Conservation (phyloP, 164 flowering plant genomes). For the Liriodendron chinense region DNA sequence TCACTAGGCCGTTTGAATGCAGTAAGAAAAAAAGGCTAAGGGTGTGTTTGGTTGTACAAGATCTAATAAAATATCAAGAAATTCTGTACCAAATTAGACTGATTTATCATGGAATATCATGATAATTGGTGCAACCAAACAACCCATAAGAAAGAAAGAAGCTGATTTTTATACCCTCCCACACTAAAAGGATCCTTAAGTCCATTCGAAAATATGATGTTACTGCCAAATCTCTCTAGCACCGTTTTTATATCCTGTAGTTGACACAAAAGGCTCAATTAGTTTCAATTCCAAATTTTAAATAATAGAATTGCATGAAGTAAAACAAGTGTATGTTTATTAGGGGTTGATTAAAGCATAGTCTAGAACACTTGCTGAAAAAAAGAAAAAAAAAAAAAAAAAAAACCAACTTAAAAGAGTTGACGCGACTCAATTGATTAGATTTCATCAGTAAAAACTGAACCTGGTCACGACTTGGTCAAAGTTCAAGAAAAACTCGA, state of each 20-base stretch:
- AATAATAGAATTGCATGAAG: neutral
- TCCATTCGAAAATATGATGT: slow-evolving; percentile 78
- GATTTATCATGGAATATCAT: too few species aligned
- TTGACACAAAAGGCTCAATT: neutral
- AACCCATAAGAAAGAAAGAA: too few species aligned
- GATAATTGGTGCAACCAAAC: too few species aligned
- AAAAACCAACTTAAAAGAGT: neutral
- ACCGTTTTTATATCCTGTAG: slow-evolving; percentile 49
- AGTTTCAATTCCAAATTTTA: neutral
- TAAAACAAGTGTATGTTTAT: neutral
- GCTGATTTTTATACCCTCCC: slow-evolving; percentile 48
- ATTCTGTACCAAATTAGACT: too few species aligned
- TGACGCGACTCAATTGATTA: neutral
- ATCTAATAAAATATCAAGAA: too few species aligned
- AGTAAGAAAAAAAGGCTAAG: neutral
- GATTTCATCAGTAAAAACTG: neutral
- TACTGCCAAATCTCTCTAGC: slow-evolving; percentile 57
- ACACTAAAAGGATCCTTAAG: slow-evolving; percentile 65
- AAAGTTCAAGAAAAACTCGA: too few species aligned
- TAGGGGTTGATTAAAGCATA: neutral
- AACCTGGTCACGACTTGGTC: too few species aligned
- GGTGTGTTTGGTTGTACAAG: too few species aligned
- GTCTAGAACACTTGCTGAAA: neutral
- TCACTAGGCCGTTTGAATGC: too few species aligned
- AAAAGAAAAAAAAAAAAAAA: neutral